Evolutionary conservation across 139 green algal species (phyloP).

Genomic region (Chlamydomonas urium): DNA sequence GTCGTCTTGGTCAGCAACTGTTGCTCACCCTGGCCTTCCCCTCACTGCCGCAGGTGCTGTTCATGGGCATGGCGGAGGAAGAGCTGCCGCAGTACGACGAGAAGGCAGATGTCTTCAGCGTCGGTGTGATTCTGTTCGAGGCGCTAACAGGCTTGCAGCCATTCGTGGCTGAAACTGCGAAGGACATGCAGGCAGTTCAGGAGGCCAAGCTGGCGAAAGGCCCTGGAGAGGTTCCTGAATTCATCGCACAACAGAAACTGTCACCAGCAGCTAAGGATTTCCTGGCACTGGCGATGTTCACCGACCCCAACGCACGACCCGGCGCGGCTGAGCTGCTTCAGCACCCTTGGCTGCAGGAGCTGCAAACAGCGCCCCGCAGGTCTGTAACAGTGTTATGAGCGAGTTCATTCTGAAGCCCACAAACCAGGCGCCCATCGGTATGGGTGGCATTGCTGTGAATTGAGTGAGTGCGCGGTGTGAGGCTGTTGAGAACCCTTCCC

Average conservation of each 20-base stretch:
- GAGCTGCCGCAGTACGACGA: slow-evolving; percentile 61
- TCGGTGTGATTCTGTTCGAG: slow-evolving; percentile 54
- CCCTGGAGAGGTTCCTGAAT: background rate
- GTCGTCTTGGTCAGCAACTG: too few relatives aligned
- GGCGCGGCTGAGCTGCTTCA: slow-evolving; percentile 1
- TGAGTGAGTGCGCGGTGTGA: too few relatives aligned
- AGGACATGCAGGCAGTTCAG: slow-evolving; percentile 11
- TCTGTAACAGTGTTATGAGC: too few relatives aligned
- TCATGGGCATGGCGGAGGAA: slow-evolving; percentile 53
- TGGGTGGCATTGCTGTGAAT: too few relatives aligned
- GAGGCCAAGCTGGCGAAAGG: background rate
- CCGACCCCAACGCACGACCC: background rate
- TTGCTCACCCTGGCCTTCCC: too few relatives aligned
- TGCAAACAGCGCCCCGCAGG: too few relatives aligned
- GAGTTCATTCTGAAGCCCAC: too few relatives aligned
- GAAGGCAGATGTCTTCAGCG: slow-evolving; percentile 57
- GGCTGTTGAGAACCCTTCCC: too few relatives aligned
- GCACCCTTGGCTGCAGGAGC: background rate
- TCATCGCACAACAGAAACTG: background rate
- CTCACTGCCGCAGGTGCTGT: slow-evolving; percentile 57
- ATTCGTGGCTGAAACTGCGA: slow-evolving; percentile 46
- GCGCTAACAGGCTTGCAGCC: slow-evolving; percentile 51
- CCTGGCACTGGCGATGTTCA: background rate
- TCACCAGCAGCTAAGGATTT: slow-evolving; percentile 1
- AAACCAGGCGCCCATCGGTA: too few relatives aligned